A percentile compares a stretch with the other conserved stretches of the same genome.
phyloP scores from a whole-genome alignment of 768 basidiomycete genomes.

The Lenzites betulinus region DNA sequence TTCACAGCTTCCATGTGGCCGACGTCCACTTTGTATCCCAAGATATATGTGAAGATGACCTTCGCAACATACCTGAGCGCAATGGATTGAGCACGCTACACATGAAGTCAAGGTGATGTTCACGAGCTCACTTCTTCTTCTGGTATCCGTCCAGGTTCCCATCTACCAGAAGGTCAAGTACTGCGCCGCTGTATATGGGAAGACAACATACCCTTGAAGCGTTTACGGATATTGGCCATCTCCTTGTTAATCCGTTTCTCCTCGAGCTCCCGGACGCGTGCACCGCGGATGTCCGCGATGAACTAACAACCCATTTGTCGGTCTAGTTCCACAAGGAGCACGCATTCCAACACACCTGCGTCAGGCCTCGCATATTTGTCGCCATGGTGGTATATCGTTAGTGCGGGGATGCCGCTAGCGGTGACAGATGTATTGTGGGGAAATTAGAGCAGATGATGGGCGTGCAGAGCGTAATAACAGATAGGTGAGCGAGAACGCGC shows the following conservation, averaged over 20 bases:
- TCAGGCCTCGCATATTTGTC: constrained; percentile 87
- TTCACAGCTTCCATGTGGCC: constrained; percentile 99
- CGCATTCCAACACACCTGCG: constrained; percentile 58
- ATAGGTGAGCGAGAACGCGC: not conserved
- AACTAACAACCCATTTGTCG: constrained; percentile 54
- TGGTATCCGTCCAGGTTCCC: constrained; percentile 89
- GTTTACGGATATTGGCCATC: constrained; percentile 99
- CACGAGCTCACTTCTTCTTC: constrained; percentile 76
- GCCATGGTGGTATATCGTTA: constrained; percentile 60
- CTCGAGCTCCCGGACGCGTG: constrained; percentile 93
- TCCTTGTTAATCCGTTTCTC: constrained; percentile 99
- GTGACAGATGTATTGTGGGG: not conserved
- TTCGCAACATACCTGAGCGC: constrained; percentile 90
- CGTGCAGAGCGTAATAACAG: not conserved
- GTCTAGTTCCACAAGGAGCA: not conserved
- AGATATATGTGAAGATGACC: constrained; percentile 98
- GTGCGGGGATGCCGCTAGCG: constrained; percentile 7
- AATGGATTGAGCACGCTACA: not conserved
- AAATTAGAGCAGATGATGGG: not conserved
- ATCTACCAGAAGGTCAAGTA: constrained; percentile 44
- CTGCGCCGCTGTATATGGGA: constrained; percentile 1
- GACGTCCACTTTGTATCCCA: constrained; percentile 98
- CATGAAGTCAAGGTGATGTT: too few relatives aligned
- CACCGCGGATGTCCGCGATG: constrained; percentile 98
- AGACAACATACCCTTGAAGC: constrained; percentile 81